A percentile compares a stretch with the other conserved stretches of the same genome.
phyloP scores from a whole-genome alignment of 352 stramenopile species.

The Phytophthora citricola region DNA sequence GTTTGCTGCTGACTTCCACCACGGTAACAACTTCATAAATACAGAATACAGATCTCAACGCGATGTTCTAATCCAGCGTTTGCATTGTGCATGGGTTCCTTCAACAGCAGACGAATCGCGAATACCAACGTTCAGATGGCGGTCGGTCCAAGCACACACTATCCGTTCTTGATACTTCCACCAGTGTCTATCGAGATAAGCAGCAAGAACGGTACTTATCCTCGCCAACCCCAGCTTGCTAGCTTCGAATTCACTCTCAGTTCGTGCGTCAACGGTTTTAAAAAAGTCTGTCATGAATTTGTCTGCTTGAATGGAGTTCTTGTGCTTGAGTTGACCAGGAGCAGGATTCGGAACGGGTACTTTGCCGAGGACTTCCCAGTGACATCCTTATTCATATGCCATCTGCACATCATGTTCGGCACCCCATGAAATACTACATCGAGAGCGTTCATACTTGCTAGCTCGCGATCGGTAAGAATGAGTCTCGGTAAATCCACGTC shows the following conservation, averaged over 20 bases:
- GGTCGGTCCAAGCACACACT: not conserved
- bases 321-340: not conserved
- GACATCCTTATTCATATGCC: not conserved
- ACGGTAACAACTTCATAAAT: no score
- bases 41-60: no score
- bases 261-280: not conserved
- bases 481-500: not conserved
- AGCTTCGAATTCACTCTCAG: not conserved
- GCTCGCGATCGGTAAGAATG: not conserved
- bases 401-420: not conserved
- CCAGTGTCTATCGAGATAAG: not conserved
- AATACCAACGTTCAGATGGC: no score
- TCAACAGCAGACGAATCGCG: not conserved
- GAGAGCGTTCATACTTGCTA: not conserved
- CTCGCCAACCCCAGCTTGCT: no score
- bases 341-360: not conserved
- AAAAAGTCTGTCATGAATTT: not conserved
- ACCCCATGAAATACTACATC: not conserved
- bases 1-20: no score
- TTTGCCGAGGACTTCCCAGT: not conserved
- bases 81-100: not conserved
- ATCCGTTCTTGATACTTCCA: not conserved
- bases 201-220: not conserved
- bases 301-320: not conserved
- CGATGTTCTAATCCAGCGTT: not conserved